Evolutionary conservation across 305 asterid species (phyloP).

Genomic region (Galium porrigens): DNA sequence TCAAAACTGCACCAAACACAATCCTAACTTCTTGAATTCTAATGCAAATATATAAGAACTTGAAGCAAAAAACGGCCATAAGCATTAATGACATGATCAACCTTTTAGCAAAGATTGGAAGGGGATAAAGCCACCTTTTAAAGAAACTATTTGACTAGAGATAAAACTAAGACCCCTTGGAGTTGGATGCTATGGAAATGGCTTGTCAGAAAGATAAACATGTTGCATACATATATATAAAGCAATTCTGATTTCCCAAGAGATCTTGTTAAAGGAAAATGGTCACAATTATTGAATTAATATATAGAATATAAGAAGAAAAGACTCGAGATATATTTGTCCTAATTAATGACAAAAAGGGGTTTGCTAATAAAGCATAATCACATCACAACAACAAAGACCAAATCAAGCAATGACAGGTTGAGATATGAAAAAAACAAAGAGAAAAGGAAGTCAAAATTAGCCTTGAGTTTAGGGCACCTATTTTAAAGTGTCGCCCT

Average conservation of each 20-base stretch:
- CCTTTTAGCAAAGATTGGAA: slow-evolving; percentile 5
- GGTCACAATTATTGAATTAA: background rate
- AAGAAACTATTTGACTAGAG: background rate
- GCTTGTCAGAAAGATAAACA: background rate
- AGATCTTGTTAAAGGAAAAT: background rate
- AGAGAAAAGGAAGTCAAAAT: background rate
- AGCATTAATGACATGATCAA: slow-evolving; percentile 1
- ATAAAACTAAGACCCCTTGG: background rate
- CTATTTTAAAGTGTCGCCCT: background rate
- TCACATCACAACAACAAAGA: background rate
- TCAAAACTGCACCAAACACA: no score
- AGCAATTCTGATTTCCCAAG: background rate
- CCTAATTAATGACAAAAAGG: background rate
- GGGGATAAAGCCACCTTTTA: background rate
- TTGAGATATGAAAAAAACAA: background rate
- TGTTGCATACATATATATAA: background rate
- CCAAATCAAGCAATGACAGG: slow-evolving; percentile 5
- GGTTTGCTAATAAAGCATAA: slow-evolving; percentile 3
- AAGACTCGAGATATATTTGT: no score
- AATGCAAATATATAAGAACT: no score
- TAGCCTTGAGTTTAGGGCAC: background rate
- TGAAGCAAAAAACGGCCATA: no score
- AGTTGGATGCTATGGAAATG: background rate
- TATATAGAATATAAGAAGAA: no score
- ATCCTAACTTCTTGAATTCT: no score